Evolutionary conservation across 495 filamentous ascomycete genomes (phyloP).

Genomic region (Hypomontagnella submonticulosa): DNA sequence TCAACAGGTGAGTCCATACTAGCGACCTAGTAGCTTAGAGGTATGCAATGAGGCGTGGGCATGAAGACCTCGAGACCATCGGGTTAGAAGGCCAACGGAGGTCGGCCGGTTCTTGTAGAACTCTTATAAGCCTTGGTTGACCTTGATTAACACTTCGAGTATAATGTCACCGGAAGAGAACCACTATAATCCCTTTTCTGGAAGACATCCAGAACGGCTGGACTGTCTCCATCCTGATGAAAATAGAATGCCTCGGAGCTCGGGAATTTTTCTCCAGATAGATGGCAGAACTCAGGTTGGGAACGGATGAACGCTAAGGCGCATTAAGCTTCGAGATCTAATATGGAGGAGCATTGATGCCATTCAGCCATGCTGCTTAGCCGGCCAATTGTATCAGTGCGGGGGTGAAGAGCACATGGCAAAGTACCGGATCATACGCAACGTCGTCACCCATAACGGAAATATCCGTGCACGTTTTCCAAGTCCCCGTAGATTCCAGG

Average conservation of each 20-base stretch:
- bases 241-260: slow-evolving; percentile 38
- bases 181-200: slow-evolving; percentile 8
- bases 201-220: slow-evolving; percentile 24
- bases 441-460: slow-evolving; percentile 18
- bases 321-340: slow-evolving; percentile 12
- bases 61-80: not conserved
- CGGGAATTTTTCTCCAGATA: slow-evolving; percentile 34
- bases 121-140: slow-evolving; percentile 16
- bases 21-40: not conserved
- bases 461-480: slow-evolving; percentile 21
- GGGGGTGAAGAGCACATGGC: slow-evolving; percentile 28
- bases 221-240: slow-evolving; percentile 41
- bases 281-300: slow-evolving; percentile 28
- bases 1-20: slow-evolving; percentile 31
- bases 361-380: slow-evolving; percentile 38
- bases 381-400: slow-evolving; percentile 32
- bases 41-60: not conserved
- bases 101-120: not conserved
- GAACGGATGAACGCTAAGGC: slow-evolving; percentile 13
- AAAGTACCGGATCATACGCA: slow-evolving; percentile 28
- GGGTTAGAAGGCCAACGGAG: not conserved
- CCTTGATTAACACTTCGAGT: slow-evolving; percentile 4
- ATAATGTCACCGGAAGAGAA: slow-evolving; percentile 29
- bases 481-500: slow-evolving; percentile 11
- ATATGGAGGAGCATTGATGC: slow-evolving; percentile 14